These are phyloP conservation scores for Pneumocystis oryctolagi DNA, from an alignment of 1,139 yeast genomes.

Conservation along the genomic window DNA sequence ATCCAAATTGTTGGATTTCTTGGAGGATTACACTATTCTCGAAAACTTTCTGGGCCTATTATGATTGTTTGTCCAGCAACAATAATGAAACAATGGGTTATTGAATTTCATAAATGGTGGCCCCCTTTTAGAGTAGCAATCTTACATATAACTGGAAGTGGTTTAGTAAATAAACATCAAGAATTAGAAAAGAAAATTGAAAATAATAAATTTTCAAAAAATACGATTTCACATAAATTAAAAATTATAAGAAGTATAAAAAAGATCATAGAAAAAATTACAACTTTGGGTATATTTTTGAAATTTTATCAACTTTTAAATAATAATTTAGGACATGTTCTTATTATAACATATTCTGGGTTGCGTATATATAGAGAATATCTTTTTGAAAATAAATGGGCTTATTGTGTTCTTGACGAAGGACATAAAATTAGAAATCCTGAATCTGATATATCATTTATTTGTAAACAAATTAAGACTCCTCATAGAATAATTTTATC, in stretches of 20 bases:
- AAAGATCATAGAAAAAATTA: background rate
- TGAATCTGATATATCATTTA: constrained; percentile 70
- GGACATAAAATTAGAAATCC: constrained; percentile 96
- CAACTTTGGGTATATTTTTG: constrained; percentile 5
- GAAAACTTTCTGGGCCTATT: constrained; percentile 58
- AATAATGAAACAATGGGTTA: constrained; percentile 89
- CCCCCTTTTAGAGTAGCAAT: constrained; percentile 81
- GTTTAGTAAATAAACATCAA: constrained; percentile 43
- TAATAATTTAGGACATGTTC: constrained; percentile 49
- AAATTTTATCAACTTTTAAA: constrained; percentile 27
- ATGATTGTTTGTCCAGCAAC: constrained; percentile 92
- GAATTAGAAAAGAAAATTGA: constrained; percentile 30
- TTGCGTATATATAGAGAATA: constrained; percentile 58
- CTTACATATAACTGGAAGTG: constrained; percentile 83
- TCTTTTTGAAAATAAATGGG: constrained; percentile 65
- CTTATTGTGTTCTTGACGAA: constrained; percentile 81
- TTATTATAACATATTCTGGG: constrained; percentile 88
- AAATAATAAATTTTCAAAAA: constrained; percentile 35
- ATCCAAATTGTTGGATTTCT: constrained; percentile 79
- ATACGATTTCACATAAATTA: constrained; percentile 23
- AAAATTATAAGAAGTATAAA: background rate
- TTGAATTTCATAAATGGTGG: constrained; percentile 96
- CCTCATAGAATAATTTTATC: constrained; percentile 72
- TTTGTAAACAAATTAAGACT: constrained; percentile 71
- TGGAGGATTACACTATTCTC: constrained; percentile 80